Evolutionary conservation across 176 grass and related monocot genomes (phyloP), one percentile per base, ranked within the genome.

Genomic region (Guadua angustifolia): DNA sequence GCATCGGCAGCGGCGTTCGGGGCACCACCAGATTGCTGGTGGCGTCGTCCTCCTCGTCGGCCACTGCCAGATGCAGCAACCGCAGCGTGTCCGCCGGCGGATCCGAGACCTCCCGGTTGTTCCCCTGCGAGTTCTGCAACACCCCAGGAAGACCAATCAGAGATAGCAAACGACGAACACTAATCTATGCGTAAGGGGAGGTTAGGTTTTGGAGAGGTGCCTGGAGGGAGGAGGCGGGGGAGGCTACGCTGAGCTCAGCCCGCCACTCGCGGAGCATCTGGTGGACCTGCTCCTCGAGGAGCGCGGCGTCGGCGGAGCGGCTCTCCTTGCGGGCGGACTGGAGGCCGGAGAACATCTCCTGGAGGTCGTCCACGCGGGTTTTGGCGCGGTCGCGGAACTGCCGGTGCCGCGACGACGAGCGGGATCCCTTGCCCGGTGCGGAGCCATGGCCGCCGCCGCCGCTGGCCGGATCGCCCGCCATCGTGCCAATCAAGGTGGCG

Each of bases 221-320:
- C 88, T 92, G 92, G 40, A 94, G 86, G 65, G 95, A 97, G 77
- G 88, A 89, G 22, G 95, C 92, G 4, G 95, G 95, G 51, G 94
- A 97, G 42, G 86, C 69, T 84, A 86, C 86, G 75, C 84, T 93
- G 84, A 97, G 95, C 90, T 97, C 95, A 58, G 88, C 74, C 25
- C 84, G 93, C 88, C 90, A 97, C 84, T 97, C 95, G 10, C 95
- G 92, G 58, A 97, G 95, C 95, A 97, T 97, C 74, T 89, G 95
- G 65, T 97, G 90, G 29, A 94, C 86, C 81, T 97, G 95, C 83
- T 90, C 92, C 63, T 97, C 95, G 74, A 97, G 88, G 71, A 97
- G 73, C 36, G 92, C 84, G 25, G 85, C 88, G 74, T 97, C 95
- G 77, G 90, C 95, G 32, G 88, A 69, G 74, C 95, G 92, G 84